Conservation (phyloP, 2,329 filamentous ascomycete genomes). For the Aschersonia sp. region DNA sequence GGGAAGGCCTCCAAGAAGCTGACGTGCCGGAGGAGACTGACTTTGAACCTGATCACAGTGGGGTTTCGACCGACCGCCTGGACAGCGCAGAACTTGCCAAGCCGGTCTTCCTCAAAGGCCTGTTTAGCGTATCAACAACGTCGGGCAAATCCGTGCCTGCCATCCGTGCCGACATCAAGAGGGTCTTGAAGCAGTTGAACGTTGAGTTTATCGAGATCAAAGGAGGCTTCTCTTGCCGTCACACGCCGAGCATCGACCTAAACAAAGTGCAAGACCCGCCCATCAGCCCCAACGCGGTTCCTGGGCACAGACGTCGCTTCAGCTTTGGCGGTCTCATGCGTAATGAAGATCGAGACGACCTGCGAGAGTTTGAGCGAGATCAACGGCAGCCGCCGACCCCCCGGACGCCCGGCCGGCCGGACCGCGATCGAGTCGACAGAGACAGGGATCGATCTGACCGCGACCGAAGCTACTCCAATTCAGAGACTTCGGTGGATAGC, state of each 20-base stretch:
- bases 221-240: constrained; percentile 81
- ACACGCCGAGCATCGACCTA: constrained; percentile 78
- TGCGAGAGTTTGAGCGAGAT: constrained; percentile 41
- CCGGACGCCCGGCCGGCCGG: constrained; percentile 28
- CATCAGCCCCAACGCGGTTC: constrained; percentile 38
- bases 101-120: constrained; percentile 86
- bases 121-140: constrained; percentile 95
- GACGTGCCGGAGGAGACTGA: constrained; percentile 89
- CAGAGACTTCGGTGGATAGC: constrained; percentile 73
- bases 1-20: constrained; percentile 57
- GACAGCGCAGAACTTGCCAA: constrained; percentile 70
- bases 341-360: constrained; percentile 51
- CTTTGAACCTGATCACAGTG: constrained; percentile 52
- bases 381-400: constrained; percentile 21
- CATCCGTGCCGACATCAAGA: constrained; percentile 80
- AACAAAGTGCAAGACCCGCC: constrained; percentile 55
- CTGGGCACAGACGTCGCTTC: constrained; percentile 60
- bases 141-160: constrained; percentile 77
- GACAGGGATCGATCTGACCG: constrained; percentile 19
- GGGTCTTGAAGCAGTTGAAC: constrained; percentile 73
- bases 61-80: constrained; percentile 44
- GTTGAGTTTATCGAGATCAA: constrained; percentile 90
- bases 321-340: constrained; percentile 58
- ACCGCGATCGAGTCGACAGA: constrained; percentile 5
- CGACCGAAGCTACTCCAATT: constrained; percentile 69